Conservation (phyloP, 805 yeast species). For the Candida nanaspora region DNA sequence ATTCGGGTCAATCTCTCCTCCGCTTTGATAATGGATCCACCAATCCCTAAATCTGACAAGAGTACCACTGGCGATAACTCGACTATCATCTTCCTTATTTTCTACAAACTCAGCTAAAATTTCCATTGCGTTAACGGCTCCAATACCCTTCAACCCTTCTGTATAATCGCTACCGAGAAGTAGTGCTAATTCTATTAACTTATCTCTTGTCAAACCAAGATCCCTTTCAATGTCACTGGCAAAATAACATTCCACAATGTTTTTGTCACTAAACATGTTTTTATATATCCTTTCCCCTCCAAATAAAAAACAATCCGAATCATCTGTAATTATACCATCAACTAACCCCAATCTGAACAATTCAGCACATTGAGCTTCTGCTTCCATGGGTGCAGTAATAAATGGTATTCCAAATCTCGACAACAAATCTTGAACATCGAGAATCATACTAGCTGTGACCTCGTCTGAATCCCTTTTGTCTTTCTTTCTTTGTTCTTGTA, state of each 20-base stretch:
- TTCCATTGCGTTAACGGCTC: slow-evolving; percentile 91
- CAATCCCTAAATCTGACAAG: slow-evolving; percentile 40
- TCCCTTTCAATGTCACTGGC: slow-evolving; percentile 49
- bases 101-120: slow-evolving; percentile 73
- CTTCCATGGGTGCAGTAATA: slow-evolving; percentile 96
- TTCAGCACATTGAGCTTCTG: slow-evolving; percentile 97
- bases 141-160: slow-evolving; percentile 85
- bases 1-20: slow-evolving; percentile 29
- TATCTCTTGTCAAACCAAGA: slow-evolving; percentile 55
- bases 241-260: slow-evolving; percentile 81
- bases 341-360: slow-evolving; percentile 61
- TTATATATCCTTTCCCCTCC: slow-evolving; percentile 83
- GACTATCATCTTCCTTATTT: slow-evolving; percentile 6
- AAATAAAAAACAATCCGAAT: slow-evolving; percentile 91
- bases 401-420: slow-evolving; percentile 90
- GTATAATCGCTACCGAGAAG: slow-evolving; percentile 94
- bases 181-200: slow-evolving; percentile 74
- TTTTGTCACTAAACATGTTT: slow-evolving; percentile 90
- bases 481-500: slow-evolving; percentile 56
- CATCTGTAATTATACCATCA: slow-evolving; percentile 95
- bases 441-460: slow-evolving; percentile 78
- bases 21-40: slow-evolving; percentile 44
- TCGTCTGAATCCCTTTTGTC: slow-evolving; percentile 87
- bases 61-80: slow-evolving; percentile 6
- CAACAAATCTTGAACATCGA: slow-evolving; percentile 84